Conservation (phyloP, 2,329 filamentous ascomycete genomes). For the Diplodia intermedia region DNA sequence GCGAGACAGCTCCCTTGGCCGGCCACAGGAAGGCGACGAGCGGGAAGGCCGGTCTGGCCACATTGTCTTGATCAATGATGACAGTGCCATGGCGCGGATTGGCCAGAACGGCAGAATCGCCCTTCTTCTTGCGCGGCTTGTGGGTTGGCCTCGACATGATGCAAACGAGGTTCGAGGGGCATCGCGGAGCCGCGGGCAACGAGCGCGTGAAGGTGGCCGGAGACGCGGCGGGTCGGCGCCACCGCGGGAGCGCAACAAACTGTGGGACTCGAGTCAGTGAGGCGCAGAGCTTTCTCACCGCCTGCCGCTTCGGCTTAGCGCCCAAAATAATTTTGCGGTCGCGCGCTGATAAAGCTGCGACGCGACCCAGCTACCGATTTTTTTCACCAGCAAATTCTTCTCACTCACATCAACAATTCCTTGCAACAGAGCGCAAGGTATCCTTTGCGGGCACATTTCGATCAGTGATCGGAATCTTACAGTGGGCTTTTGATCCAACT, state of each 20-base stretch:
- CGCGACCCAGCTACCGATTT: slow-evolving; percentile 33
- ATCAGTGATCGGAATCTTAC: slow-evolving; percentile 36
- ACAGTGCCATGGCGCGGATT: slow-evolving; percentile 53
- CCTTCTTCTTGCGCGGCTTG: slow-evolving; percentile 54
- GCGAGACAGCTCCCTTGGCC: slow-evolving; percentile 78
- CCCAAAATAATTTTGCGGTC: slow-evolving; percentile 29
- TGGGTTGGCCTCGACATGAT: slow-evolving; percentile 47
- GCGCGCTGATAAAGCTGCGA: slow-evolving; percentile 31
- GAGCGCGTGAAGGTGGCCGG: slow-evolving; percentile 24
- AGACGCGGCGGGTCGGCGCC: slow-evolving; percentile 2
- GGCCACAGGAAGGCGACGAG: slow-evolving; percentile 95
- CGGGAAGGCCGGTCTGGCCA: slow-evolving; percentile 76
- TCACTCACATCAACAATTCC: slow-evolving; percentile 36
- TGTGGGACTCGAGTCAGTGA: background rate
- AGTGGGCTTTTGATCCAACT: slow-evolving; percentile 48
- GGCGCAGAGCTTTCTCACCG: slow-evolving; percentile 2
- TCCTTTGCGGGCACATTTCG: slow-evolving; percentile 33
- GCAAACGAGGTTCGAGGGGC: slow-evolving; percentile 33
- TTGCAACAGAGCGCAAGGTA: slow-evolving; percentile 31
- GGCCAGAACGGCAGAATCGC: slow-evolving; percentile 49
- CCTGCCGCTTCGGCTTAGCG: slow-evolving; percentile 1
- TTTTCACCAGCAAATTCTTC: slow-evolving; percentile 32
- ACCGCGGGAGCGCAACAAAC: slow-evolving; percentile 1
- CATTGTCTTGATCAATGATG: slow-evolving; percentile 45
- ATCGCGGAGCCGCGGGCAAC: slow-evolving; percentile 33